Conservation (phyloP, 352 stramenopile species). For the Phytophthora europaea region DNA sequence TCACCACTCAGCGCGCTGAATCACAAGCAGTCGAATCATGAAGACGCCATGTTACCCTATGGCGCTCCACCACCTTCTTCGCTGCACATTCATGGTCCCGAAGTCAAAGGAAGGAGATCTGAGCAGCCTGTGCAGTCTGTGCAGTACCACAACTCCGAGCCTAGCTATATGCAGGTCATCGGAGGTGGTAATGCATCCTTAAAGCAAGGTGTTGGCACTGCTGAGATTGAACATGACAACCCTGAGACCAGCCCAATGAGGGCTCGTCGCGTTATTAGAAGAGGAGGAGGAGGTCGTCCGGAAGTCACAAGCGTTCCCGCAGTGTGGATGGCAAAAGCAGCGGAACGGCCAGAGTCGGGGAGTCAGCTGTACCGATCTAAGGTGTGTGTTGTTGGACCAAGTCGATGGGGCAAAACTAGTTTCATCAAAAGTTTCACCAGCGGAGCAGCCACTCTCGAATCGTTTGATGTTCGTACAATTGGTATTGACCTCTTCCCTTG, state of each 20-base stretch:
- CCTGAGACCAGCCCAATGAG: constrained; percentile 11
- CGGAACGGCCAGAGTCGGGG: neutral
- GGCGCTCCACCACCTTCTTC: neutral
- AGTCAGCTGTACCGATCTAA: constrained; percentile 33
- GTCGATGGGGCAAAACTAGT: constrained; percentile 44
- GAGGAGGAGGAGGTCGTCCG: neutral
- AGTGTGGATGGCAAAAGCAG: neutral
- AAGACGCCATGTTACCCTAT: neutral
- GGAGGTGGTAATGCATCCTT: neutral
- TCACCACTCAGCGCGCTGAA: neutral
- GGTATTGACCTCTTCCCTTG: constrained; percentile 47
- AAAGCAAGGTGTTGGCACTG: neutral
- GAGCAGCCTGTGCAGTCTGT: neutral
- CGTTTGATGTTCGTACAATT: constrained; percentile 39
- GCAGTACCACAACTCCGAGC: neutral
- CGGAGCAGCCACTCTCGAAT: constrained; percentile 17
- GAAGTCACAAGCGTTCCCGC: neutral
- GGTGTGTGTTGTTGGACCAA: constrained; percentile 43
- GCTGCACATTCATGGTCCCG: neutral
- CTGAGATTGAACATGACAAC: neutral
- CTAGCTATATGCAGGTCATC: neutral
- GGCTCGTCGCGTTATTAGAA: neutral
- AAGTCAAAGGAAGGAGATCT: neutral
- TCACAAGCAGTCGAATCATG: neutral
- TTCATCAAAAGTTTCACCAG: constrained; percentile 41